Evolutionary conservation across 2,329 filamentous ascomycete genomes (phyloP).

Genomic region (Aspergillus latus): DNA sequence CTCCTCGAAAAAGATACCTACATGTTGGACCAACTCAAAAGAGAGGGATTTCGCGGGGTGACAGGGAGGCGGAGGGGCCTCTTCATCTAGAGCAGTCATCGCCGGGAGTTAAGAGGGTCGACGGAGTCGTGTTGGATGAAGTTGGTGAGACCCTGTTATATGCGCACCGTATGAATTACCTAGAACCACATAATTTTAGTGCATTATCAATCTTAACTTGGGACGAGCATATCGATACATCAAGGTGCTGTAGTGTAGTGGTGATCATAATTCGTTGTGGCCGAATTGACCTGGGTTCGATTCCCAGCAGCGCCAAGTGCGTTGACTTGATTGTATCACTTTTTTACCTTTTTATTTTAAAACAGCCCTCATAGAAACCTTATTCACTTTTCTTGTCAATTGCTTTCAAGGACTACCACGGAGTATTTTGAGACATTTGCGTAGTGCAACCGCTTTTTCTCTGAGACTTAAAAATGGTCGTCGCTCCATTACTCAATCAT

Average conservation of each 20-base stretch:
- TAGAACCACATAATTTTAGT: no score
- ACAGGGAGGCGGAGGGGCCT: slow-evolving; percentile 40
- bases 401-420: neutral
- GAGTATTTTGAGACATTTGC: neutral
- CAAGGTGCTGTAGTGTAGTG: slow-evolving; percentile 29
- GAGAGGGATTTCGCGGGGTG: slow-evolving; percentile 58
- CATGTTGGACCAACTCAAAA: slow-evolving; percentile 64
- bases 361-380: neutral
- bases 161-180: neutral
- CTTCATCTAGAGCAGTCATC: slow-evolving; percentile 24
- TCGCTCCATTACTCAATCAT: neutral
- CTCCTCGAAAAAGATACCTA: slow-evolving; percentile 73
- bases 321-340: slow-evolving; percentile 9
- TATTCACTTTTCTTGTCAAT: neutral
- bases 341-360: slow-evolving; percentile 3
- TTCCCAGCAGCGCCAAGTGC: slow-evolving; percentile 25
- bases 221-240: neutral
- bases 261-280: slow-evolving; percentile 26
- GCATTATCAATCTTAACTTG: neutral
- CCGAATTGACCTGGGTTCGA: slow-evolving; percentile 27
- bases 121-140: neutral
- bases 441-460: neutral
- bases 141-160: neutral
- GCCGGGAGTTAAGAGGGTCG: neutral
- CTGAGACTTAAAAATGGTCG: neutral